Base-by-base conservation (phyloP, 805 yeast genomes). In the Nakazawaea wyomingensis region DNA sequence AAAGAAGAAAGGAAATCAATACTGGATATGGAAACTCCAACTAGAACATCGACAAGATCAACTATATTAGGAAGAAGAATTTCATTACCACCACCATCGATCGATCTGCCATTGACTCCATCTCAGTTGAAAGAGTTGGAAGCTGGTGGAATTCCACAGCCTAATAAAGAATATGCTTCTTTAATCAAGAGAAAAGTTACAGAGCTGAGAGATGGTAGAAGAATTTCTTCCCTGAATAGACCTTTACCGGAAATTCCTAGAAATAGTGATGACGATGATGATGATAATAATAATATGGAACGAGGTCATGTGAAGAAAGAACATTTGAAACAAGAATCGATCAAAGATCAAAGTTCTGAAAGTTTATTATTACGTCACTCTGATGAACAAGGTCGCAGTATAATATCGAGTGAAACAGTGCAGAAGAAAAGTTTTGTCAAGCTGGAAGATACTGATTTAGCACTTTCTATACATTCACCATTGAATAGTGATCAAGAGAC, bases 91-190 rank as follows among this genome's bases (percentile, higher is more conserved):
- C 46, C 46, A 20, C 47, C 47, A 13, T 19, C 16, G 10, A n/a
- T 14, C n/a, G 47, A 34, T 5, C 40, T 35, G 35, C 47, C 47
- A 24, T 28, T 43, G 31, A 43, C 46, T 9, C 46, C 46, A 21
- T 14, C 42, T 4, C 41, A 38, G 27, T 13, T 34, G 14, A 34
- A 41, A 35, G 44, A 41, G 14, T 21, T 33, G 31, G 29, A 37
- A 18, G 8, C 5, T 1, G 21, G 39, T 7, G 40, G 39, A 5
- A 11, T 4, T 9, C 20, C 22, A 18, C n/a, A 29, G 20, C 11
- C 11, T 8, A 24, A 11, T 24, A 8, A 9, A 9, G 43, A 38
- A 9, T 34, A 29, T 30, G 43, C 43, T 14, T 13, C 8, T 11
- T 26, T 39, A 17, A 31, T 37, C 10, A 32, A 37, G 21, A 22